A percentile compares a stretch with the other conserved stretches of the same genome.
phyloP scores from a whole-genome alignment of 1,284 basidiomycete species.

The Anthracocystis panici-leucophaei region DNA sequence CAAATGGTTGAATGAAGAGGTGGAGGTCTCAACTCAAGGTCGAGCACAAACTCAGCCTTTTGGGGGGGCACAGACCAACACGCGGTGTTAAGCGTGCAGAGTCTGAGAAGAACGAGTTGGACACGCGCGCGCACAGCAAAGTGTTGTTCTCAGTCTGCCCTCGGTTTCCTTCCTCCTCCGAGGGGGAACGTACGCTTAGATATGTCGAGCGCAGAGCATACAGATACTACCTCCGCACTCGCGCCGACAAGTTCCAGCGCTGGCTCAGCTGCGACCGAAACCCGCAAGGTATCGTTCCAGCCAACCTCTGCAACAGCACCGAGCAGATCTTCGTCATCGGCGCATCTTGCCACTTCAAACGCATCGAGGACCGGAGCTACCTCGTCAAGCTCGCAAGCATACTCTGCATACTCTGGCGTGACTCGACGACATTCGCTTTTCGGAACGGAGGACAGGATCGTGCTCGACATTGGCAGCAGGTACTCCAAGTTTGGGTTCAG shows the following conservation, averaged over 20 bases:
- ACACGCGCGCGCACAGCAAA: conserved; percentile 15
- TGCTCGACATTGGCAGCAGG: conserved; percentile 62
- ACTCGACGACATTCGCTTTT: conserved; percentile 55
- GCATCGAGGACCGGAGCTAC: conserved; percentile 10
- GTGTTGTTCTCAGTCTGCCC: conserved; percentile 19
- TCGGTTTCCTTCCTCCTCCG: neutral
- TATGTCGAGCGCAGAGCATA: conserved; percentile 18
- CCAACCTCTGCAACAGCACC: conserved; percentile 11
- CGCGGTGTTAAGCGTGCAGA: neutral
- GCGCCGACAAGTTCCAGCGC: conserved; percentile 8
- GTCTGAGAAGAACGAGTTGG: conserved; percentile 1
- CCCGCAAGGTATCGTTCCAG: conserved; percentile 42
- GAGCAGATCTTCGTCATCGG: conserved; percentile 25
- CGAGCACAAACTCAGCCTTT: conserved; percentile 1
- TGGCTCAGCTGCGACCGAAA: conserved; percentile 11
- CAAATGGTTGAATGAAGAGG: neutral
- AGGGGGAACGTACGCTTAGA: neutral
- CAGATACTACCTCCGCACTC: neutral
- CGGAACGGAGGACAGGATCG: conserved; percentile 59
- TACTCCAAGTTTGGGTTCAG: conserved; percentile 63
- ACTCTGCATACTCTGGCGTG: conserved; percentile 31
- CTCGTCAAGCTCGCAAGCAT: conserved; percentile 11
- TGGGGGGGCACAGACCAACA: conserved; percentile 8
- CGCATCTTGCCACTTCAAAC: conserved; percentile 8
- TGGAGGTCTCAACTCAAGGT: neutral